These are phyloP conservation scores for Leccinum rimulosum DNA, from an alignment of 768 basidiomycete genomes.

Conservation along the genomic window DNA sequence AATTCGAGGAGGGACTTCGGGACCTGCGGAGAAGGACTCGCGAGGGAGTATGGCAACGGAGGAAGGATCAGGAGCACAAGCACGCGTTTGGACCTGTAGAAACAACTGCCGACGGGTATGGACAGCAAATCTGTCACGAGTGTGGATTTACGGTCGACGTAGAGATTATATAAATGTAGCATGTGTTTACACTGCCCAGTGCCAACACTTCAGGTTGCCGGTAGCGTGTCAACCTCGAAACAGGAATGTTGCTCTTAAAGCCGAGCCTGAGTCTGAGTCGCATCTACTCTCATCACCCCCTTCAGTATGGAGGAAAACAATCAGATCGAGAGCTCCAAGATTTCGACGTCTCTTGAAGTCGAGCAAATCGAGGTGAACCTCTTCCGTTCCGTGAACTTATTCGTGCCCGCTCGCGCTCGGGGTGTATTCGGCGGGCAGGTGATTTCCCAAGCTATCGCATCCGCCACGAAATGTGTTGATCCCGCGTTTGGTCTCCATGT, in stretches of 20 bases:
- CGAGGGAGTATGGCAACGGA: constrained; percentile 86
- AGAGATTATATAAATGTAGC: constrained; percentile 60
- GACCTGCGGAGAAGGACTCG: constrained; percentile 83
- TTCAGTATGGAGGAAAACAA: constrained; percentile 35
- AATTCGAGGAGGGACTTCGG: constrained; percentile 87
- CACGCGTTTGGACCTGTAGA: constrained; percentile 74
- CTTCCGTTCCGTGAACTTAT: constrained; percentile 74
- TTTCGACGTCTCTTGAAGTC: constrained; percentile 72
- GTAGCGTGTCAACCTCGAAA: not conserved
- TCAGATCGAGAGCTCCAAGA: constrained; percentile 63
- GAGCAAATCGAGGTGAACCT: constrained; percentile 75
- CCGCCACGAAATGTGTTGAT: constrained; percentile 74
- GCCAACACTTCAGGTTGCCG: not conserved
- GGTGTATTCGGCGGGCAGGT: constrained; percentile 91
- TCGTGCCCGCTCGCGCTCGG: constrained; percentile 55
- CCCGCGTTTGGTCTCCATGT: constrained; percentile 70
- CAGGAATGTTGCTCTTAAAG: not conserved
- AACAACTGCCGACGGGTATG: constrained; percentile 49
- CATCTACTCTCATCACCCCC: not conserved
- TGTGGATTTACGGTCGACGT: constrained; percentile 93
- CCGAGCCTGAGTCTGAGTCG: not conserved
- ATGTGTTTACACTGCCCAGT: not conserved
- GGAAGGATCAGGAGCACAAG: constrained; percentile 84
- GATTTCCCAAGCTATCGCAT: constrained; percentile 81
- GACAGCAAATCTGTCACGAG: constrained; percentile 75